A percentile compares a stretch with the other conserved stretches of the same genome.
Evolutionary conservation across 2,329 filamentous ascomycete species (phyloP).

Genomic region (Cercospora janseana): DNA sequence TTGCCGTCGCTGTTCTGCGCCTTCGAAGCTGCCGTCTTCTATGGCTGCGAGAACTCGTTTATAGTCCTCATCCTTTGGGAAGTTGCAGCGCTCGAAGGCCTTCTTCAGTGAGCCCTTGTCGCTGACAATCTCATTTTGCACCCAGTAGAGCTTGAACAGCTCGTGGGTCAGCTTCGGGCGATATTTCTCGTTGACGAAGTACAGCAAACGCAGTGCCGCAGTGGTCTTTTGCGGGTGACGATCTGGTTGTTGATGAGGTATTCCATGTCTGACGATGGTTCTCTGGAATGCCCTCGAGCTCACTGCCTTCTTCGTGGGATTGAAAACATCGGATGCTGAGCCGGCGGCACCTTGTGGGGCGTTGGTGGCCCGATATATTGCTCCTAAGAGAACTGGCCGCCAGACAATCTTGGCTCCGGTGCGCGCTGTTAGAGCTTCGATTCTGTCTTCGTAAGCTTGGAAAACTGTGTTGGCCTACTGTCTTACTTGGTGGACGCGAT

Average conservation of each 20-base stretch:
- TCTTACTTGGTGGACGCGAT: no score
- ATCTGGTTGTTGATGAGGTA: constrained; percentile 24
- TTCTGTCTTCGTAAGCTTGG: no score
- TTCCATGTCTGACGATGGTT: constrained; percentile 20
- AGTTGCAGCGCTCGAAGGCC: constrained; percentile 17
- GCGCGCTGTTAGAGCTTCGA: constrained; percentile 24
- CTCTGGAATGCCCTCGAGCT: constrained; percentile 24
- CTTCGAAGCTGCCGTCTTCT: constrained; percentile 23
- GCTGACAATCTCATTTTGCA: constrained; percentile 20
- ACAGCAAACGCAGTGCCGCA: constrained; percentile 24
- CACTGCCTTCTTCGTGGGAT: constrained; percentile 28
- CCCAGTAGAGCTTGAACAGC: constrained; percentile 27
- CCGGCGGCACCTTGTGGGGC: constrained; percentile 30
- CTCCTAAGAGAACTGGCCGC: constrained; percentile 29
- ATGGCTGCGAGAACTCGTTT: constrained; percentile 19
- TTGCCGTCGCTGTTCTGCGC: constrained; percentile 14
- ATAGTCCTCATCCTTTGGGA: neutral
- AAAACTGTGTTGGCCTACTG: no score
- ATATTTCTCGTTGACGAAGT: constrained; percentile 16
- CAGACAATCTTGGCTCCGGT: constrained; percentile 23
- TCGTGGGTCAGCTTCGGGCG: constrained; percentile 22
- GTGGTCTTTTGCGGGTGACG: constrained; percentile 29
- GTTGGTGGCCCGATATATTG: constrained; percentile 28
- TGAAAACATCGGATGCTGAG: constrained; percentile 29
- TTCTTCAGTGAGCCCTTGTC: constrained; percentile 15